Evolutionary conservation across 371 early-diverging fungal species (phyloP).

Genomic region (Smittium mucronatum): DNA sequence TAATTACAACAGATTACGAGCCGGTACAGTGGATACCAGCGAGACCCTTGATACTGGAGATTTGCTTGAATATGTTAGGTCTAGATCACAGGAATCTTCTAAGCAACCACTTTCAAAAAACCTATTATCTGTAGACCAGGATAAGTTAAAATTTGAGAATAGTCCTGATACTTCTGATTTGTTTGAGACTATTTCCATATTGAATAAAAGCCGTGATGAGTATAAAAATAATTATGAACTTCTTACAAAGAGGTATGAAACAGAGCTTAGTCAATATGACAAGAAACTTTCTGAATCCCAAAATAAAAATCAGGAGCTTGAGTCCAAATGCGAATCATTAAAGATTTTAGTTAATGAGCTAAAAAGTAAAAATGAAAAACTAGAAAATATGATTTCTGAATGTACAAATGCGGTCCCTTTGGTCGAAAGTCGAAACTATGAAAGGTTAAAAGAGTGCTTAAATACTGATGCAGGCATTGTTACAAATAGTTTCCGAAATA

Average conservation of each 20-base stretch:
- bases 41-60: background rate
- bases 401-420: background rate
- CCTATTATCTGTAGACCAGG: background rate
- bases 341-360: background rate
- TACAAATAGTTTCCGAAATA: background rate
- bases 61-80: background rate
- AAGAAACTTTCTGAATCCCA: background rate
- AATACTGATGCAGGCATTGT: background rate
- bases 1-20: background rate
- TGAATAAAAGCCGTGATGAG: background rate
- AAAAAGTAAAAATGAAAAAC: background rate
- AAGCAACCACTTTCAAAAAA: background rate
- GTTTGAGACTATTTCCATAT: background rate
- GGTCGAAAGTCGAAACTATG: background rate
- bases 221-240: background rate
- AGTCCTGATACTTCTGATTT: background rate
- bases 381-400: background rate
- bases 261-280: background rate
- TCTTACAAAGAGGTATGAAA: background rate
- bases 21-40: background rate
- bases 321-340: background rate
- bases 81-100: background rate
- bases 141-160: background rate
- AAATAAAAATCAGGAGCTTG: background rate
- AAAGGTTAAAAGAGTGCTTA: background rate